These are phyloP conservation scores for Mucor irregularis DNA, from an alignment of 371 early-diverging fungal genomes.

Conservation along the genomic window DNA sequence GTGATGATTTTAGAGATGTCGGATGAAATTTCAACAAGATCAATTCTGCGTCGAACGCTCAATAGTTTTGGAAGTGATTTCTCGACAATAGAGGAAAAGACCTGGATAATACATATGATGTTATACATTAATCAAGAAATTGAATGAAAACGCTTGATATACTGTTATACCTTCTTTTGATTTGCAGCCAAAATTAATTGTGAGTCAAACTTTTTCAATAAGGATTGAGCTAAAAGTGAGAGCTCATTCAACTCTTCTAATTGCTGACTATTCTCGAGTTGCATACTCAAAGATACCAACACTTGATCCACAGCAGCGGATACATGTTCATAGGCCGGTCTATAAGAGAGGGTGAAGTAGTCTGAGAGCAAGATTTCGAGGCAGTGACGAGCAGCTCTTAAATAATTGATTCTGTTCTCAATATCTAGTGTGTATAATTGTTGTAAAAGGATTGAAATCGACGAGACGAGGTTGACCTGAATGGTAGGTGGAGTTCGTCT, in stretches of 20 bases:
- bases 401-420: slow-evolving; percentile 8
- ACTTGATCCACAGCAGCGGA: slow-evolving; percentile 30
- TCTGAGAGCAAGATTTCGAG: slow-evolving; percentile 27
- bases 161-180: slow-evolving; percentile 45
- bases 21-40: background rate
- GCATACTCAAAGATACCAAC: slow-evolving; percentile 11
- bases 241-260: slow-evolving; percentile 14
- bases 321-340: slow-evolving; percentile 45
- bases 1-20: slow-evolving; percentile 15
- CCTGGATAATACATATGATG: slow-evolving; percentile 12
- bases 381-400: slow-evolving; percentile 7
- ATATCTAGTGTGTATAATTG: slow-evolving; percentile 12
- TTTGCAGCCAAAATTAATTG: slow-evolving; percentile 39
- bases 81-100: slow-evolving; percentile 33
- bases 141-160: no score
- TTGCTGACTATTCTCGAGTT: background rate
- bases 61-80: slow-evolving; percentile 24
- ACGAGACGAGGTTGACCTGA: slow-evolving; percentile 27
- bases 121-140: background rate
- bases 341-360: slow-evolving; percentile 28
- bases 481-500: slow-evolving; percentile 27
- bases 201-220: slow-evolving; percentile 26
- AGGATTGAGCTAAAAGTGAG: slow-evolving; percentile 7
- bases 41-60: slow-evolving; percentile 24
- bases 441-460: slow-evolving; percentile 26